A percentile compares a stretch with the other conserved stretches of the same genome.
Evolutionary conservation across 257 asterid species (phyloP).

Genomic region (Nicotiana otophora): DNA sequence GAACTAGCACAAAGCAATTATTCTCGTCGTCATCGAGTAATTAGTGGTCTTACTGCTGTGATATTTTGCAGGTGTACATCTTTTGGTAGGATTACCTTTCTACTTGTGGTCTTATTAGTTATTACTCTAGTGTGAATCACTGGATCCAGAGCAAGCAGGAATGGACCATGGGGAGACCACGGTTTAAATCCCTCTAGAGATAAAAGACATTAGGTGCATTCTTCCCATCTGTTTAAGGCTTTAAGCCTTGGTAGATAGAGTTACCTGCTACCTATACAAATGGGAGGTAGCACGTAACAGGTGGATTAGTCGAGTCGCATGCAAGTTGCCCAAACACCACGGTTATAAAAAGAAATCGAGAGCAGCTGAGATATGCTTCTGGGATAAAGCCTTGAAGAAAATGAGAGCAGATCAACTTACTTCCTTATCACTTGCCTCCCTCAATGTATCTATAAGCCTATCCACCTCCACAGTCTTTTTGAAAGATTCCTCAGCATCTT

Average conservation of each 20-base stretch:
- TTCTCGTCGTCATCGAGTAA: not conserved
- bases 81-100: not conserved
- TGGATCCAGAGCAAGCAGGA: not conserved
- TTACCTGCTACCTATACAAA: not conserved
- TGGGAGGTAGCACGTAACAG: not conserved
- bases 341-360: not conserved
- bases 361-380: not conserved
- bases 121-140: not conserved
- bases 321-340: not conserved
- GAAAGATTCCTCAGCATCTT: slow-evolving; percentile 78
- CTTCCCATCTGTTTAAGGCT: not conserved
- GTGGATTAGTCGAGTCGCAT: not conserved
- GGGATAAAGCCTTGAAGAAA: not conserved
- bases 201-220: not conserved
- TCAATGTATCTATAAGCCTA: slow-evolving; percentile 72
- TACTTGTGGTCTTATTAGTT: not conserved
- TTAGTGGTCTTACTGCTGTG: not conserved
- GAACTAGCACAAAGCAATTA: not conserved
- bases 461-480: slow-evolving; percentile 83
- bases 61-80: not conserved
- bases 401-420: slow-evolving; percentile 31
- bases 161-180: not conserved
- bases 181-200: not conserved
- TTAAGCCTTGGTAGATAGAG: not conserved
- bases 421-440: slow-evolving; percentile 78